A percentile compares a stretch with the other conserved stretches of the same genome.
Conservation (phyloP, 169 alveolate species). For the Plasmodium sp. region DNA sequence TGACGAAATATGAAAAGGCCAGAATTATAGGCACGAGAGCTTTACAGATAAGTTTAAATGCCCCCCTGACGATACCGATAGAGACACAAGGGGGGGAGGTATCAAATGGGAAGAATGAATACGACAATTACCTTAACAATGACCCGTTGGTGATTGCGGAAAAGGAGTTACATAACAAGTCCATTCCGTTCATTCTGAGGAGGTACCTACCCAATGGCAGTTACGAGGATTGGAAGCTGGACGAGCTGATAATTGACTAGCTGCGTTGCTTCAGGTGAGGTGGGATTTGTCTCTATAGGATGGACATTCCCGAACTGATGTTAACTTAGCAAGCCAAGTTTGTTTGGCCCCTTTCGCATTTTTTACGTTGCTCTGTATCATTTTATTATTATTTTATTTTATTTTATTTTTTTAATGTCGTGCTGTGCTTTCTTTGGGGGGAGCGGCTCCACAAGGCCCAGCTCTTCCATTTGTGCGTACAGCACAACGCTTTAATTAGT, state of each 20-base stretch:
- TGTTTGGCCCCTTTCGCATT: neutral
- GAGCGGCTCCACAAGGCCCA: neutral
- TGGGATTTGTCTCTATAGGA: neutral
- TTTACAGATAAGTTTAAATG: slow-evolving; percentile 97
- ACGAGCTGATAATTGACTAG: slow-evolving; percentile 93
- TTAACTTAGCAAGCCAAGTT: neutral
- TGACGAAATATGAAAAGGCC: slow-evolving; percentile 99
- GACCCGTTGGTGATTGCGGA: slow-evolving; percentile 99
- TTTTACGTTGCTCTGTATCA: neutral
- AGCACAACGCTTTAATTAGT: neutral
- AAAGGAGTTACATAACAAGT: slow-evolving; percentile 96
- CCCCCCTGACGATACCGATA: slow-evolving; percentile 95
- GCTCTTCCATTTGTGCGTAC: neutral
- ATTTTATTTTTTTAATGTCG: neutral
- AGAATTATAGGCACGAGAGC: slow-evolving; percentile 99
- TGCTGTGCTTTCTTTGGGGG: neutral
- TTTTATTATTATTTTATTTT: neutral
- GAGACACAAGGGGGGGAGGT: slow-evolving; percentile 80
- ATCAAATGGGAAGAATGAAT: slow-evolving; percentile 81
- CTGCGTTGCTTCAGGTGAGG: neutral
- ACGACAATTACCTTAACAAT: slow-evolving; percentile 91
- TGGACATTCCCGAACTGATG: neutral
- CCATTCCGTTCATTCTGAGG: slow-evolving; percentile 98
- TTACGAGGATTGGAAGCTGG: slow-evolving; percentile 97
- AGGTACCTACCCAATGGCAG: slow-evolving; percentile 99